Evolutionary conservation across 345 rosid species (phyloP), one percentile per base, ranked within the genome.

Genomic region (Noccaea caerulescens): DNA sequence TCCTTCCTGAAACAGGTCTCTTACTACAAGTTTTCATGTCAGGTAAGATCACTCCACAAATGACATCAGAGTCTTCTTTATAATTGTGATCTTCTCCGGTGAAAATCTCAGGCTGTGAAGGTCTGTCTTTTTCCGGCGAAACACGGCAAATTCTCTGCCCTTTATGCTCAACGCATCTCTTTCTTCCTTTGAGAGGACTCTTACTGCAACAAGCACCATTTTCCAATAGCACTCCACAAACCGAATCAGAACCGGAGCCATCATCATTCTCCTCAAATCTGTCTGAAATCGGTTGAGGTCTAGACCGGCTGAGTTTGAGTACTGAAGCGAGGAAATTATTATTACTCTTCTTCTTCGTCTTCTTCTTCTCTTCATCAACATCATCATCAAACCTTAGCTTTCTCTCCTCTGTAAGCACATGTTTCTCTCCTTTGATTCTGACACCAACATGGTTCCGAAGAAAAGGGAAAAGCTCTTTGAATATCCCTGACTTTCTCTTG

Each of bases 141-240:
- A 76, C 79, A 47, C 75, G 72, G 51, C 45, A 66, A 63, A 74
- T 53, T 81, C 83, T 79, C 84, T 72, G 85, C 42, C 94, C 89
- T 72, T 86, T 87, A 66, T 90, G 96, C 60, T 81, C 78, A 13
- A 76, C 36, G 27, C 98, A 93, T 75, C 97, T 87, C 73, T 85
- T 86, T 78, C 87, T 84, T 52, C 93, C 87, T 57, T 55, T 65
- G n/a, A 80, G 77, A 7, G 89, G 88, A 7, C 69, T 80, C 61
- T 20, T 72, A 58, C n/a, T 60, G 72, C 97, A 90, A 39, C 66
- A 18, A 39, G 76, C 71, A 42, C 86, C 91, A 43, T 84, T 82
- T 56, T 63, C 77, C 69, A 77, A 63, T 66, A 73, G 13, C 20
- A 88, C 83, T 68, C 91, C 91, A 79, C 96, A 86, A 33, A 70